Conservation (phyloP, 192 early-diverging fungal species). For the Nowakowskiella sp. region DNA sequence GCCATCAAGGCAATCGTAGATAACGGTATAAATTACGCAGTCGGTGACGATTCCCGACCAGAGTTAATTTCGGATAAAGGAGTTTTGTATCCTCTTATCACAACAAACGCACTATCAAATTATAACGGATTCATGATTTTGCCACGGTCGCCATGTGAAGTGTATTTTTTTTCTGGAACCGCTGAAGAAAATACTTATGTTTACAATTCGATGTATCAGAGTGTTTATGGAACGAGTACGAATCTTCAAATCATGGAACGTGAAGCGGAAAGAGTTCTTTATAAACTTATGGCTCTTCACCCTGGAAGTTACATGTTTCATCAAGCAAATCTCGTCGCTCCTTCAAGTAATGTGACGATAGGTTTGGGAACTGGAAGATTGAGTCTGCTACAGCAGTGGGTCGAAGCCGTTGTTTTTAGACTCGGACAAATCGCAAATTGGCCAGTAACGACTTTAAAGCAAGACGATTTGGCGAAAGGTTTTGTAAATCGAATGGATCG, state of each 20-base stretch:
- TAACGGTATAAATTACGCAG: conserved; percentile 23
- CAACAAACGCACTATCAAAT: conserved; percentile 26
- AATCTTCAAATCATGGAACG: conserved; percentile 26
- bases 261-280: conserved; percentile 19
- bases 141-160: conserved; percentile 25
- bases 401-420: conserved; percentile 16
- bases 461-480: too few relatives aligned
- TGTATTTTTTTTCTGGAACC: conserved; percentile 27
- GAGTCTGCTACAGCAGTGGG: conserved; percentile 21
- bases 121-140: conserved; percentile 34
- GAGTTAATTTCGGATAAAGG: conserved; percentile 7
- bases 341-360: conserved; percentile 17
- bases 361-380: conserved; percentile 14
- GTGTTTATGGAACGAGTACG: conserved; percentile 7
- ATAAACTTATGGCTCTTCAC: conserved; percentile 20
- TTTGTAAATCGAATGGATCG: too few relatives aligned
- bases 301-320: conserved; percentile 34
- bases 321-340: conserved; percentile 27
- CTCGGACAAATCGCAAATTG: too few relatives aligned
- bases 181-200: conserved; percentile 7
- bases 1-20: conserved; percentile 25
- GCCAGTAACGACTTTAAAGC: too few relatives aligned
- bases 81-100: conserved; percentile 22
- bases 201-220: conserved; percentile 22
- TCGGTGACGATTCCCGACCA: conserved; percentile 27